Conservation (phyloP, 805 yeast genomes). For the Sugiyamaella boreocaroliniensis region DNA sequence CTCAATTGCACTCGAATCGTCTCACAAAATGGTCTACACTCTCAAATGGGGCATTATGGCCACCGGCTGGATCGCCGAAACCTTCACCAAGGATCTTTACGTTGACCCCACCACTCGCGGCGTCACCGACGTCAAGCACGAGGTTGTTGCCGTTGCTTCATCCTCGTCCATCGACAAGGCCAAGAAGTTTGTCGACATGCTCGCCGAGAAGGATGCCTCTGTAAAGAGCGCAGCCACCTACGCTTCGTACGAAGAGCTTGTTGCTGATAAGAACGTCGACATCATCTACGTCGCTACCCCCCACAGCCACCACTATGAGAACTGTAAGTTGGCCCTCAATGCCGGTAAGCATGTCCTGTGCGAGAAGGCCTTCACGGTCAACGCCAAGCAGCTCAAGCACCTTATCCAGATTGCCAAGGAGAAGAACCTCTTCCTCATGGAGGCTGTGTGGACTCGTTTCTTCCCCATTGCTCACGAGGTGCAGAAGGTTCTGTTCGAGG, state of each 20-base stretch:
- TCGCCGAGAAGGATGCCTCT: neutral
- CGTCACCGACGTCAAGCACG: conserved; percentile 24
- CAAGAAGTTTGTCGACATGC: conserved; percentile 19
- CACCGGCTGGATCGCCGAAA: conserved; percentile 27
- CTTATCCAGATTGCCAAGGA: conserved; percentile 39
- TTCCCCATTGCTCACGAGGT: conserved; percentile 38
- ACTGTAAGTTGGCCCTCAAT: conserved; percentile 37
- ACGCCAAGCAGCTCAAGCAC: conserved; percentile 38
- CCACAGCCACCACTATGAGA: conserved; percentile 45
- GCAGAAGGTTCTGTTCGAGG: conserved; percentile 34
- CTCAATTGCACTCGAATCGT: neutral
- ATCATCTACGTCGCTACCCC: conserved; percentile 52
- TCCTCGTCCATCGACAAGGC: conserved; percentile 22
- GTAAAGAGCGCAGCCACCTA: conserved; percentile 16
- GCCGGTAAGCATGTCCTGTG: conserved; percentile 46
- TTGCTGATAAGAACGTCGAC: conserved; percentile 38
- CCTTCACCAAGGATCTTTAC: conserved; percentile 23
- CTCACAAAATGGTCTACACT: conserved; percentile 18
- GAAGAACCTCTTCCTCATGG: conserved; percentile 46
- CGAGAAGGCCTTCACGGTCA: conserved; percentile 51
- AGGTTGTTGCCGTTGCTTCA: conserved; percentile 26
- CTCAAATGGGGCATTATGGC: conserved; percentile 26
- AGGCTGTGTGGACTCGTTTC: conserved; percentile 40
- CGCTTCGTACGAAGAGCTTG: conserved; percentile 40
- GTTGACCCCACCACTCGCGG: conserved; percentile 20